Percentiles rank a stretch among this genome's conserved stretches.
phyloP scores from a whole-genome alignment of 2,329 filamentous ascomycete genomes.

The Cladosporium velox region DNA sequence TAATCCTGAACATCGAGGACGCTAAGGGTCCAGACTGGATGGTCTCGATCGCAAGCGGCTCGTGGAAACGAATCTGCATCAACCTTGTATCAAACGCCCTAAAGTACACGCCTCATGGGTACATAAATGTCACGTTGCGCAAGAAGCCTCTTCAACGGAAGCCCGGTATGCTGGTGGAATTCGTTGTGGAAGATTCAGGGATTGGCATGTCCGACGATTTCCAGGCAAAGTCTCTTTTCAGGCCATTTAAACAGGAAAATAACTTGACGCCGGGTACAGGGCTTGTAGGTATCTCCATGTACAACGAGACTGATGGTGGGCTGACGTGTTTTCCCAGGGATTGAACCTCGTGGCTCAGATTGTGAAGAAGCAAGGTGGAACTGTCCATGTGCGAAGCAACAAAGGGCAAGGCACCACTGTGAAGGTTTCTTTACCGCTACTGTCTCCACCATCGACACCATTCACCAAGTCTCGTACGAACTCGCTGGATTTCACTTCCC shows the following conservation, averaged over 20 bases:
- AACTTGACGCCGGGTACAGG: slow-evolving; percentile 62
- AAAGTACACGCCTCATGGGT: slow-evolving; percentile 49
- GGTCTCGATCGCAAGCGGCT: slow-evolving; percentile 47
- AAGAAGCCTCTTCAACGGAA: not conserved
- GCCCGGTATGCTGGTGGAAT: not conserved
- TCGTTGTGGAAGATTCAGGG: slow-evolving; percentile 60
- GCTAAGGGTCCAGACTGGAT: slow-evolving; percentile 42
- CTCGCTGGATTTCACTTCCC: not conserved
- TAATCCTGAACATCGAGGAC: slow-evolving; percentile 47
- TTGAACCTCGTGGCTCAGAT: slow-evolving; percentile 64
- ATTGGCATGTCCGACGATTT: slow-evolving; percentile 67
- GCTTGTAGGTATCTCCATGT: slow-evolving; percentile 44
- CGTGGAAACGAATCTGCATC: slow-evolving; percentile 50
- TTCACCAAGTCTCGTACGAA: not conserved
- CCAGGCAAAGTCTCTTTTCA: slow-evolving; percentile 61
- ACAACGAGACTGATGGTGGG: not conserved
- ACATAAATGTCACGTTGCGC: slow-evolving; percentile 40
- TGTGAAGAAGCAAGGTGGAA: slow-evolving; percentile 60
- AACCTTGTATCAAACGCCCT: slow-evolving; percentile 53
- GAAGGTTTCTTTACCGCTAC: slow-evolving; percentile 24
- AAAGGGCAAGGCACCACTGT: slow-evolving; percentile 29
- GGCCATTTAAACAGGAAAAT: slow-evolving; percentile 67
- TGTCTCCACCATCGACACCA: slow-evolving; percentile 1
- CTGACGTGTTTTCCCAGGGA: slow-evolving; percentile 32
- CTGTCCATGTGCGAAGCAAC: slow-evolving; percentile 44